These are phyloP conservation scores for Xylaria arbuscula DNA, from an alignment of 2,329 filamentous ascomycete species.

Conservation along the genomic window DNA sequence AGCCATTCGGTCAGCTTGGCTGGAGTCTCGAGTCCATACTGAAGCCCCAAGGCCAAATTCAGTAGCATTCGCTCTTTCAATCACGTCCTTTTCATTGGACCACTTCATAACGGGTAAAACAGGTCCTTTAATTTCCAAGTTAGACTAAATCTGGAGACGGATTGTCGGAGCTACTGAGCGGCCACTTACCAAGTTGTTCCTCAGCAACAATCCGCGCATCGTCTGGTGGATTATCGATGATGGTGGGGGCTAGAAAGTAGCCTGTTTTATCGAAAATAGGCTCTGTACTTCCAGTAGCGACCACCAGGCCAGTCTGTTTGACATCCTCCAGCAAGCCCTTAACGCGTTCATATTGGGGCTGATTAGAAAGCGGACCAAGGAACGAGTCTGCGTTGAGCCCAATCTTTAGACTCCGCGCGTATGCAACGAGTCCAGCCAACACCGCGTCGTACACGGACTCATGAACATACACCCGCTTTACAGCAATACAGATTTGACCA, in stretches of 20 bases:
- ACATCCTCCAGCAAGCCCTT: slow-evolving; percentile 42
- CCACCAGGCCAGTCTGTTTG: slow-evolving; percentile 44
- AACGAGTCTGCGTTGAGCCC: not conserved
- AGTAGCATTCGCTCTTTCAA: slow-evolving; percentile 59
- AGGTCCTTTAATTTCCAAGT: not conserved
- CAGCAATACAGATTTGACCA: slow-evolving; percentile 12
- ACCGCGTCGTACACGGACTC: not conserved
- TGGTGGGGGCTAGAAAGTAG: slow-evolving; percentile 38
- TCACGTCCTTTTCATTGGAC: slow-evolving; percentile 57
- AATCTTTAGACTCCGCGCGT: not conserved
- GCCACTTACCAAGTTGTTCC: slow-evolving; percentile 42
- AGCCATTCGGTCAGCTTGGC: slow-evolving; percentile 59
- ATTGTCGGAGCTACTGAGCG: not conserved
- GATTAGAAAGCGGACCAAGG: slow-evolving; percentile 40
- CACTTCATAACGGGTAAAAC: slow-evolving; percentile 54
- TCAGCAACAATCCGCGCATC: slow-evolving; percentile 40
- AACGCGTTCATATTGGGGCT: slow-evolving; percentile 42
- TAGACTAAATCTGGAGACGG: not conserved
- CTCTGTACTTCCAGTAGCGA: slow-evolving; percentile 37
- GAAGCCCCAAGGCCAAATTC: slow-evolving; percentile 63
- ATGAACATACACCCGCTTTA: slow-evolving; percentile 10
- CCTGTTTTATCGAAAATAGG: slow-evolving; percentile 15
- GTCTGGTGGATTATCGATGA: slow-evolving; percentile 45
- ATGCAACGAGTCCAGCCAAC: not conserved
- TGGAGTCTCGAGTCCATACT: slow-evolving; percentile 57